These are phyloP conservation scores for Entomortierella chlamydospora DNA, from an alignment of 192 early-diverging fungal genomes.

Conservation along the genomic window DNA sequence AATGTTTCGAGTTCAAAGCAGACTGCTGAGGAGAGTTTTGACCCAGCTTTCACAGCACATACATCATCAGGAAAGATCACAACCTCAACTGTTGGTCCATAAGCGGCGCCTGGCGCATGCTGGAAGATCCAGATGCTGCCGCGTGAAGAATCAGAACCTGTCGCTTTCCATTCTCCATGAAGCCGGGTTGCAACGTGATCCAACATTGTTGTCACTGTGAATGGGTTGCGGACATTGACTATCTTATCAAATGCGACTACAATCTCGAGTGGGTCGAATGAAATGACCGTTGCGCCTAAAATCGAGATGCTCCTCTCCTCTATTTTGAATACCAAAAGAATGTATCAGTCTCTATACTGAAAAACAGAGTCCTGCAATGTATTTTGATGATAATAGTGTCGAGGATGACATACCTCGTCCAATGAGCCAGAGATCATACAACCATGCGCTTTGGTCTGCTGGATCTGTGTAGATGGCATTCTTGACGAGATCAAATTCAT, in stretches of 20 bases:
- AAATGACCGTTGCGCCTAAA: constrained; percentile 45
- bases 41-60: constrained; percentile 26
- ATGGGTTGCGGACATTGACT: constrained; percentile 28
- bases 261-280: constrained; percentile 42
- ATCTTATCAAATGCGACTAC: constrained; percentile 56
- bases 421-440: constrained; percentile 96
- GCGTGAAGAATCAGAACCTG: constrained; percentile 27
- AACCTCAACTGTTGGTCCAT: constrained; percentile 46
- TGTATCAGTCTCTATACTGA: too few species aligned
- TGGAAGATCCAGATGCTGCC: constrained; percentile 50
- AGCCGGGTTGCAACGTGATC: constrained; percentile 23
- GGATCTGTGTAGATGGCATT: constrained; percentile 97
- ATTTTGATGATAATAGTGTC: background rate
- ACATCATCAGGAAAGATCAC: constrained; percentile 38
- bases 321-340: constrained; percentile 1
- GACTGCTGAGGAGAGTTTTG: constrained; percentile 14
- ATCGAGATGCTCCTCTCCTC: constrained; percentile 38
- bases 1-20: constrained; percentile 47
- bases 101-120: constrained; percentile 13
- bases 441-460: constrained; percentile 96
- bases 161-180: constrained; percentile 49
- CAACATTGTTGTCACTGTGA: constrained; percentile 34
- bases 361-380: too few species aligned
- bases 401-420: constrained; percentile 59
- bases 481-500: constrained; percentile 86